These are phyloP conservation scores for Paracoccidioides lutzii DNA, from an alignment of 2,329 filamentous ascomycete genomes.

Conservation along the genomic window DNA sequence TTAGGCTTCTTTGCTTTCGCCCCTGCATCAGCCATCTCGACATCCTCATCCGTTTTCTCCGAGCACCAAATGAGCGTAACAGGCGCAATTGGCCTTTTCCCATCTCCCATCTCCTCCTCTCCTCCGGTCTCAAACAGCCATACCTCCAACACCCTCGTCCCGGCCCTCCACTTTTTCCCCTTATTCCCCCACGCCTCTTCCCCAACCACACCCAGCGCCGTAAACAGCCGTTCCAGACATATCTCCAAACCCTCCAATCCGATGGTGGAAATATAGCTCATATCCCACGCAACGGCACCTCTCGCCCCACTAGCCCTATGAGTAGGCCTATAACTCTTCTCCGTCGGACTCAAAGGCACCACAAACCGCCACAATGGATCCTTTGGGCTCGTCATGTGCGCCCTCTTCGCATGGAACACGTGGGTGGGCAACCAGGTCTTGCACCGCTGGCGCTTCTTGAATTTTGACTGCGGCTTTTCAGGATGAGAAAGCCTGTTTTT, in stretches of 20 bases:
- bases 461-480: slow-evolving; percentile 52
- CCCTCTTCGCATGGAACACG: slow-evolving; percentile 82
- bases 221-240: slow-evolving; percentile 55
- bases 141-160: slow-evolving; percentile 44
- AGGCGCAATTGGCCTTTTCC: slow-evolving; percentile 50
- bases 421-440: slow-evolving; percentile 96
- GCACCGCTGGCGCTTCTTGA: slow-evolving; percentile 68
- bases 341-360: slow-evolving; percentile 69
- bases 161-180: slow-evolving; percentile 58
- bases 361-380: slow-evolving; percentile 83
- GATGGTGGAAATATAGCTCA: slow-evolving; percentile 85
- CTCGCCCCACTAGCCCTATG: slow-evolving; percentile 64
- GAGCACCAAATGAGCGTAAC: slow-evolving; percentile 66
- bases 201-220: slow-evolving; percentile 46
- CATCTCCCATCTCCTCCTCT: slow-evolving; percentile 23
- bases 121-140: slow-evolving; percentile 47
- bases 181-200: slow-evolving; percentile 50
- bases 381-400: slow-evolving; percentile 69
- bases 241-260: slow-evolving; percentile 54
- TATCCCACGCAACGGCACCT: slow-evolving; percentile 81
- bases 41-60: slow-evolving; percentile 17
- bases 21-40: slow-evolving; percentile 24
- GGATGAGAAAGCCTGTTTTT: slow-evolving; percentile 57
- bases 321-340: slow-evolving; percentile 79
- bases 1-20: slow-evolving; percentile 25